Conservation (phyloP, 129 eudicot species). For the carrot (Daucus carota) region DH1_v3.0 NC_030383.2:3562501-3563000, state of each 20-base stretch:
- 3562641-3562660: neutral
- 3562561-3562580: neutral
- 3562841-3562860: neutral
- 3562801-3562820: neutral
- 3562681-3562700: neutral
- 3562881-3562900: neutral
- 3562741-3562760: neutral
- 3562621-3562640: too few species aligned
- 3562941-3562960: neutral
- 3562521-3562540: constrained; percentile 72
- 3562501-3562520: constrained; percentile 72
- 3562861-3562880: neutral
- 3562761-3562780: neutral
- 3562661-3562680: neutral
- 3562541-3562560: constrained; percentile 80
- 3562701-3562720: too few species aligned
- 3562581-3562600: neutral
- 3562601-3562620: neutral
- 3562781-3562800: too few species aligned
- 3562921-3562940: neutral
- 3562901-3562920: neutral
- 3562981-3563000: neutral
- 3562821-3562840: neutral
- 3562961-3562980: too few species aligned
- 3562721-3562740: too few species aligned